Evolutionary conservation across 495 filamentous ascomycete genomes (phyloP).

Genomic region (Aspergillus taichungensis): DNA sequence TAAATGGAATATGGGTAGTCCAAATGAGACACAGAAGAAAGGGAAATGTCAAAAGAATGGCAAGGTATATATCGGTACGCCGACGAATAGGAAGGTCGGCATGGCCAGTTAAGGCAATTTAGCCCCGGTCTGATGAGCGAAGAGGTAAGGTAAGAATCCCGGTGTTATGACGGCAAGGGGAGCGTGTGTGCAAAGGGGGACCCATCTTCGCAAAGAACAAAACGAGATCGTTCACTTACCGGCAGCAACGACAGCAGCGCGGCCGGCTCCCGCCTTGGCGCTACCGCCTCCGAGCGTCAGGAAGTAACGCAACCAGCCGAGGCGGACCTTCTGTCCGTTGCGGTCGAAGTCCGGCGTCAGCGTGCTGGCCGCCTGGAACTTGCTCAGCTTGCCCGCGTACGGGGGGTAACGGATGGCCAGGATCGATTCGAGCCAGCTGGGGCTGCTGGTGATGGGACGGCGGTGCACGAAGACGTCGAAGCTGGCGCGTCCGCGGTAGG

Average conservation of each 20-base stretch:
- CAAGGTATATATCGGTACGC: no score
- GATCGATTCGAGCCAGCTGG: slow-evolving; percentile 70
- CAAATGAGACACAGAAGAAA: not conserved
- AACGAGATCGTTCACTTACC: slow-evolving; percentile 29
- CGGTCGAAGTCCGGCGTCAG: slow-evolving; percentile 77
- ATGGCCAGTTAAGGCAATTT: not conserved
- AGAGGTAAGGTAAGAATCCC: slow-evolving; percentile 2
- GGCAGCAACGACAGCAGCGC: slow-evolving; percentile 36
- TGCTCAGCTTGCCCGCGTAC: slow-evolving; percentile 53
- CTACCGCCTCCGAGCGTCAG: slow-evolving; percentile 38
- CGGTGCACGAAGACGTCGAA: slow-evolving; percentile 83
- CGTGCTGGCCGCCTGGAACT: slow-evolving; percentile 47
- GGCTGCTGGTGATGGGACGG: slow-evolving; percentile 65
- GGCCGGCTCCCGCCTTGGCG: slow-evolving; percentile 28
- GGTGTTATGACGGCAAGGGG: slow-evolving; percentile 5
- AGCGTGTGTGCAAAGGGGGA: slow-evolving; percentile 1
- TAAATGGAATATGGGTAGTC: no score
- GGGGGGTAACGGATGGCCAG: slow-evolving; percentile 76
- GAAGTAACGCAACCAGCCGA: slow-evolving; percentile 37
- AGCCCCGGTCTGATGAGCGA: slow-evolving; percentile 1
- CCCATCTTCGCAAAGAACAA: not conserved
- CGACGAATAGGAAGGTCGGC: no score
- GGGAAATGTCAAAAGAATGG: not conserved
- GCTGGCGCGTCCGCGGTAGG: slow-evolving; percentile 72
- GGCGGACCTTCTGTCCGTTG: slow-evolving; percentile 49